Percentiles rank a stretch among this genome's conserved stretches.
These are phyloP conservation scores for Graphiopsis chlorocephala DNA, from an alignment of 2,329 filamentous ascomycete species.

Conservation along the genomic window DNA sequence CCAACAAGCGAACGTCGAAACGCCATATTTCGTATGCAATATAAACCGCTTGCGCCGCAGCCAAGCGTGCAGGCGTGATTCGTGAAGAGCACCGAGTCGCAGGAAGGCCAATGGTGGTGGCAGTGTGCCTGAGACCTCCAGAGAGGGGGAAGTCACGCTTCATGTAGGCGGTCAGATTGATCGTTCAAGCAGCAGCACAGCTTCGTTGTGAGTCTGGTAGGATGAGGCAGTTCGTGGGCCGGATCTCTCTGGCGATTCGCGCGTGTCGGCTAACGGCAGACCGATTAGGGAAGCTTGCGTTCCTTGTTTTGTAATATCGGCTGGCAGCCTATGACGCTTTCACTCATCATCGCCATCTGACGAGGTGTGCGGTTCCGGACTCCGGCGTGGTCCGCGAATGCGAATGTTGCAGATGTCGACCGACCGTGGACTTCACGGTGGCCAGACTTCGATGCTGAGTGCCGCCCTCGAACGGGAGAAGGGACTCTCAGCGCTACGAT, in stretches of 20 bases:
- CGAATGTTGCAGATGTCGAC: background rate
- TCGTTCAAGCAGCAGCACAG: background rate
- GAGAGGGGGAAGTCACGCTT: constrained; percentile 11
- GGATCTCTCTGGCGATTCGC: background rate
- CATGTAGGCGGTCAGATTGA: constrained; percentile 1
- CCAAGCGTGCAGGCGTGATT: constrained; percentile 1
- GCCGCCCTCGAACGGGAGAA: background rate
- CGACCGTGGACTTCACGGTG: background rate
- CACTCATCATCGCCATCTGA: constrained; percentile 1
- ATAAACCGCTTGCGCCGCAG: constrained; percentile 9
- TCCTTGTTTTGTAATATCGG: background rate
- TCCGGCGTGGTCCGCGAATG: background rate
- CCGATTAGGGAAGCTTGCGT: background rate
- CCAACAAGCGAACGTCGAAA: background rate
- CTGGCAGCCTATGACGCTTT: background rate
- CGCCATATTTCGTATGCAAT: constrained; percentile 13
- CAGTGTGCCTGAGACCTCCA: background rate
- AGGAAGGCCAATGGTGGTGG: background rate
- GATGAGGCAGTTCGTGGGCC: background rate
- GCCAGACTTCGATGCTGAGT: background rate
- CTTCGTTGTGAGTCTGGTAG: background rate
- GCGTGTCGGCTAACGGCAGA: constrained; percentile 4
- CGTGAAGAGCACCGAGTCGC: background rate
- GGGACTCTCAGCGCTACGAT: background rate
- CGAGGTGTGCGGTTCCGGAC: background rate